Conservation (phyloP, 2,329 filamentous ascomycete species). For the Arthrobotrys musiformis region DNA sequence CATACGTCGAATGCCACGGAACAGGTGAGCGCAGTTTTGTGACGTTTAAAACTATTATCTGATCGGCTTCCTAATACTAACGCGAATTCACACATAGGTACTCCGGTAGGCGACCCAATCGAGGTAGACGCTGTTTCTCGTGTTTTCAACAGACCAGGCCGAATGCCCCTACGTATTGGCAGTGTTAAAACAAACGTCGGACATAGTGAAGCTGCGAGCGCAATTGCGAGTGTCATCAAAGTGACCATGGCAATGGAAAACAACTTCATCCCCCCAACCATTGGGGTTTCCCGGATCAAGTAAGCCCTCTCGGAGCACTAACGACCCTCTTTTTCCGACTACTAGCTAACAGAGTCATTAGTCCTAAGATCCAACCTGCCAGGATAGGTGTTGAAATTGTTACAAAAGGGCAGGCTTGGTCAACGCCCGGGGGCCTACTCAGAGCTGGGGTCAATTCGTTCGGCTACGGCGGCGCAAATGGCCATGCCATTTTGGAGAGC, state of each 20-base stretch:
- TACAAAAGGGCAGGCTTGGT: constrained; percentile 13
- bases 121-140: constrained; percentile 33
- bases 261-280: constrained; percentile 26
- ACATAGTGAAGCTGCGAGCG: constrained; percentile 65
- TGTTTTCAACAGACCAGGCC: background rate
- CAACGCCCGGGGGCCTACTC: background rate
- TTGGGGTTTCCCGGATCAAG: constrained; percentile 19
- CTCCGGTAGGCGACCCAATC: constrained; percentile 61
- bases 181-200: constrained; percentile 70
- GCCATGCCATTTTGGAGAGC: constrained; percentile 35
- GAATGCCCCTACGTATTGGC: constrained; percentile 65
- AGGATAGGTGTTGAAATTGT: constrained; percentile 23
- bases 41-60: background rate
- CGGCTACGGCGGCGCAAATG: constrained; percentile 59
- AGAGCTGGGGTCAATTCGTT: constrained; percentile 60
- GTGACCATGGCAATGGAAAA: constrained; percentile 28
- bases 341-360: background rate
- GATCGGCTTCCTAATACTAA: no score
- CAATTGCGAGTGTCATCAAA: constrained; percentile 28
- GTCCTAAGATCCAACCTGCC: constrained; percentile 12
- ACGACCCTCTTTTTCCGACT: no score
- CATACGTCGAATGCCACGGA: constrained; percentile 69
- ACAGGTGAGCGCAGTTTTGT: constrained; percentile 68
- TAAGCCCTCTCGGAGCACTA: background rate
- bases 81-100: constrained; percentile 2